phyloP scores from a whole-genome alignment of 2,329 filamentous ascomycete species.

The Coleophoma crateriformis region DNA sequence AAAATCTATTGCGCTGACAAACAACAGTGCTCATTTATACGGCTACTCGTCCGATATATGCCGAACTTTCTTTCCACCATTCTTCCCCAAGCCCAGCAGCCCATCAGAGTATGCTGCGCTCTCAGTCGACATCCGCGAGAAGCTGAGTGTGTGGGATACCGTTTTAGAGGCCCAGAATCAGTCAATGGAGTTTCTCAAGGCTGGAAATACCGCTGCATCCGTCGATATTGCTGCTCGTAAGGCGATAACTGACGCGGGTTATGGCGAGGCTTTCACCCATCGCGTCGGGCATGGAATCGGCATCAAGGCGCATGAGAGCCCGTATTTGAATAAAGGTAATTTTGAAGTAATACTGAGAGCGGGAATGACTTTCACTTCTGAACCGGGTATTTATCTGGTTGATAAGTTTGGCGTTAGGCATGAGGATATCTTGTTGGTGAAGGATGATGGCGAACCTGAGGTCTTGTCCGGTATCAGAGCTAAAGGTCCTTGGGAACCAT shows the following conservation, averaged over 20 bases:
- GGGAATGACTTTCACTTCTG: slow-evolving; percentile 59
- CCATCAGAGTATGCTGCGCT: slow-evolving; percentile 4
- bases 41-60: slow-evolving; percentile 61
- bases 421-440: slow-evolving; percentile 56
- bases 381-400: slow-evolving; percentile 57
- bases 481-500: slow-evolving; percentile 46
- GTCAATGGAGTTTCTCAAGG: slow-evolving; percentile 42
- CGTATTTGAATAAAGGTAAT: slow-evolving; percentile 60
- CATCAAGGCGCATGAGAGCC: slow-evolving; percentile 61
- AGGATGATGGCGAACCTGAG: slow-evolving; percentile 44
- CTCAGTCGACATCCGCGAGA: slow-evolving; percentile 32
- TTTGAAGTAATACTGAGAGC: slow-evolving; percentile 36
- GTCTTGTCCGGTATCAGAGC: slow-evolving; percentile 49
- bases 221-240: slow-evolving; percentile 55
- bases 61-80: slow-evolving; percentile 50
- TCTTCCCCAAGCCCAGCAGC: slow-evolving; percentile 21
- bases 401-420: slow-evolving; percentile 56
- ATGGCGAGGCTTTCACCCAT: slow-evolving; percentile 55
- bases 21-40: slow-evolving; percentile 45
- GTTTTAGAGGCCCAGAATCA: slow-evolving; percentile 57
- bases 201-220: slow-evolving; percentile 48
- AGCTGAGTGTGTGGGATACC: slow-evolving; percentile 52
- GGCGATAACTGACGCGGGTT: slow-evolving; percentile 52
- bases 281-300: slow-evolving; percentile 60
- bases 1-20: not conserved